These are phyloP conservation scores for Phytophthora pini DNA, from an alignment of 352 stramenopile species.

Conservation along the genomic window DNA sequence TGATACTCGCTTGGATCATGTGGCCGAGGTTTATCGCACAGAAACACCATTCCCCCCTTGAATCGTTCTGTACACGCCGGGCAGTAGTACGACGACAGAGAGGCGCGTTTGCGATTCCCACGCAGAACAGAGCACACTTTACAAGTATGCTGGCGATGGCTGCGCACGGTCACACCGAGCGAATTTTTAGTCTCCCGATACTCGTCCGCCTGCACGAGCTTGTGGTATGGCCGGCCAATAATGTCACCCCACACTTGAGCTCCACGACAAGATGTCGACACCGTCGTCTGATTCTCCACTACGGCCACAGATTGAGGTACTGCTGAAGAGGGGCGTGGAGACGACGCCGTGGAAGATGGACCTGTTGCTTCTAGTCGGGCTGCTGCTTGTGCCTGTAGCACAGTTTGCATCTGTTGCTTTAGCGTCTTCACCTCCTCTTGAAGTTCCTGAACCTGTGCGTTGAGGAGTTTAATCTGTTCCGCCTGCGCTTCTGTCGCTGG, in stretches of 20 bases:
- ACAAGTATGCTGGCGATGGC: constrained; percentile 37
- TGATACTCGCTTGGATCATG: constrained; percentile 30
- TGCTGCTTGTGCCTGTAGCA: constrained; percentile 19
- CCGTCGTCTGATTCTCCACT: constrained; percentile 1
- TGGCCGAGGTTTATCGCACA: constrained; percentile 35
- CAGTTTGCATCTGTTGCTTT: constrained; percentile 32
- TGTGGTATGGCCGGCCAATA: constrained; percentile 26
- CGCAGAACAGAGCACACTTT: constrained; percentile 47
- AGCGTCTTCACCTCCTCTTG: constrained; percentile 34
- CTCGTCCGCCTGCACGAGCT: constrained; percentile 35
- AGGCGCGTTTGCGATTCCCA: constrained; percentile 28
- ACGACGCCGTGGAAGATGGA: constrained; percentile 3
- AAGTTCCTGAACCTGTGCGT: constrained; percentile 35
- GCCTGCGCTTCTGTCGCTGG: constrained; percentile 11
- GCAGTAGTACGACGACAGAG: constrained; percentile 38
- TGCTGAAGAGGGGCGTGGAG: constrained; percentile 3
- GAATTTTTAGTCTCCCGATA: constrained; percentile 33
- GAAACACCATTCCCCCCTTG: constrained; percentile 34
- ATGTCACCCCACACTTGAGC: constrained; percentile 38
- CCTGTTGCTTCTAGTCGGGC: neutral
- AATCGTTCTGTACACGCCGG: constrained; percentile 32
- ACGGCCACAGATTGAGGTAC: neutral
- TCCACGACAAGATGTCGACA: constrained; percentile 14
- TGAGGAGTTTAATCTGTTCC: constrained; percentile 19
- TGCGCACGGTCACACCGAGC: constrained; percentile 22